Evolutionary conservation across 2,329 filamentous ascomycete genomes (phyloP), one percentile per base, ranked within the genome.

Genomic region (Lasiodiplodia sp.): DNA sequence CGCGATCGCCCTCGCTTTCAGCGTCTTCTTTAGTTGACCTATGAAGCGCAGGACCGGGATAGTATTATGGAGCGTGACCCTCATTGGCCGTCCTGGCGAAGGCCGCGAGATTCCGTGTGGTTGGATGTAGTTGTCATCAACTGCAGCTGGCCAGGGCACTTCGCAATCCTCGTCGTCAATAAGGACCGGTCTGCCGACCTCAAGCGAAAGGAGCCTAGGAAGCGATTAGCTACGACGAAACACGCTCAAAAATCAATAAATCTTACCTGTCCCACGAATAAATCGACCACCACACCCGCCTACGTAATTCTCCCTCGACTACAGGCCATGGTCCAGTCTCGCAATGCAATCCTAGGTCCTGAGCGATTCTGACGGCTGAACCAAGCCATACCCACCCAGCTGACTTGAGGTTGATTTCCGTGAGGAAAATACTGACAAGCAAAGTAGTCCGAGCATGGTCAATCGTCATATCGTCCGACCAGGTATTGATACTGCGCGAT

Each of bases 151-250:
- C 31, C 97, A 87, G 25, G 88, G 85, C 7, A 94, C 90, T 72
- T 97, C 93, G 82, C 93, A 97, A 78, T 98, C 95, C 38, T 88
- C 87, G 74, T 98, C 95, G 75, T 94, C 87, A 75, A 98, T 97
- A 72, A 94, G 81, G 68, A 92, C 87, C 0, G 95, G 93, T 63
- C 91, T 89, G 10, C 93, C 92, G 40, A 94, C 85, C 76, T 97
- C 94, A 14, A 97, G 83, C 0, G 93, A 90, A 62, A 96, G 83
- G 31, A 92, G 87, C 71, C 89, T 90, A 74, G 12, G 47, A n/a
- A n/a, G 31, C 23, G 49, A 44, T 51, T 40, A 12, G 23, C 21
- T 18, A 52, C 37, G 10, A 6, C 38, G 16, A 47, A 60, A 51
- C n/a, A 12, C 18, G 16, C 6, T 21, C 16, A 14, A 6, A 38